Evolutionary conservation across 441 rosid genomes (phyloP).

Genomic region (Eugenia klotzschiana): DNA sequence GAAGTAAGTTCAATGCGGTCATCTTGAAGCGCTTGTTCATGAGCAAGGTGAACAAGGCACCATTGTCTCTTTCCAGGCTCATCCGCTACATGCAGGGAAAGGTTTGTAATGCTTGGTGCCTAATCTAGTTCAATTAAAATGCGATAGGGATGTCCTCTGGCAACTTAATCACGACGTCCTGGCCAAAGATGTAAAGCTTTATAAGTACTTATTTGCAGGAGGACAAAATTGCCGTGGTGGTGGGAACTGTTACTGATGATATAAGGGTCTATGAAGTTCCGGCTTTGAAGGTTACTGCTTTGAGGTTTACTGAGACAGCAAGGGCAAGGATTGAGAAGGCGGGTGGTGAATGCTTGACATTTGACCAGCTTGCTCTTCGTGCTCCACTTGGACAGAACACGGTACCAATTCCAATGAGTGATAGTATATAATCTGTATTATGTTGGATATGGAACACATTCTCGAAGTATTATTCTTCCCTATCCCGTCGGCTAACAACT

Average conservation of each 20-base stretch:
- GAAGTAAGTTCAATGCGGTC: conserved; percentile 38
- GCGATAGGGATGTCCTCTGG: neutral
- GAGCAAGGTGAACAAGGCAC: conserved; percentile 43
- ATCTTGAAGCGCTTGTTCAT: conserved; percentile 37
- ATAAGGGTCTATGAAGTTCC: conserved; percentile 32
- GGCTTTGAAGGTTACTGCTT: conserved; percentile 27
- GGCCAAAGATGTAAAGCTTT: neutral
- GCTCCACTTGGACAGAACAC: conserved; percentile 50
- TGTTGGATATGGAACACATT: neutral
- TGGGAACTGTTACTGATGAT: conserved; percentile 35
- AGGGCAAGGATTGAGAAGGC: conserved; percentile 48
- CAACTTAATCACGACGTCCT: neutral
- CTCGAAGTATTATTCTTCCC: neutral
- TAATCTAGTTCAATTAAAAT: neutral
- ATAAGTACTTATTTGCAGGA: conserved; percentile 4
- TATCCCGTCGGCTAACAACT: neutral
- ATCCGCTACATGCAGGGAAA: conserved; percentile 22
- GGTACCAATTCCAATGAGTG: conserved; percentile 7
- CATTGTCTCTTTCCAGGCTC: conserved; percentile 29
- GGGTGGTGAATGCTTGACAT: conserved; percentile 41
- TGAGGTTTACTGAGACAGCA: conserved; percentile 36
- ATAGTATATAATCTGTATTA: neutral
- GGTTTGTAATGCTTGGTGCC: neutral
- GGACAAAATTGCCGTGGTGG: conserved; percentile 30
- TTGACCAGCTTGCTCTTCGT: conserved; percentile 36